Conservation (phyloP, 805 yeast species). For the Teunomyces atbi region DNA sequence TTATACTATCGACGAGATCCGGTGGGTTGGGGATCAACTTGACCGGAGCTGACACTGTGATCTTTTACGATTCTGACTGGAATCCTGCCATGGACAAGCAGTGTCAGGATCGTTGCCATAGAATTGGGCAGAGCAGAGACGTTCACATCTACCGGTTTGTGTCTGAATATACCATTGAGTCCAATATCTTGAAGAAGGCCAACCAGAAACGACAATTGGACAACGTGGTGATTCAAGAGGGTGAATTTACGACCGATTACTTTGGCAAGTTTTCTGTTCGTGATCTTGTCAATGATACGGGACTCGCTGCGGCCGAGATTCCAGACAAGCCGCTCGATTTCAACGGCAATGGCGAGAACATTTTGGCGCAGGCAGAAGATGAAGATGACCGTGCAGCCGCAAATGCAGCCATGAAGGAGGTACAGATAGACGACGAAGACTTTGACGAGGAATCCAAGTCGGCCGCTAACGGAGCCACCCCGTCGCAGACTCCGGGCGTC, state of each 20-base stretch:
- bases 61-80: constrained; percentile 98
- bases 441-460: constrained; percentile 53
- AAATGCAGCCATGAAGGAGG: constrained; percentile 81
- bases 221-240: constrained; percentile 94
- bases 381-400: constrained; percentile 91
- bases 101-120: constrained; percentile 98
- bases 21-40: constrained; percentile 98
- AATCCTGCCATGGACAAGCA: constrained; percentile 99
- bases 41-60: constrained; percentile 98
- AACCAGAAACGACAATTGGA: constrained; percentile 92
- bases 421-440: constrained; percentile 80
- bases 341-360: constrained; percentile 48
- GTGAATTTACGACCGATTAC: constrained; percentile 97
- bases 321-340: constrained; percentile 41
- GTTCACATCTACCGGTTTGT: constrained; percentile 97
- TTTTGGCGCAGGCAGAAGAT: constrained; percentile 91
- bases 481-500: constrained; percentile 30
- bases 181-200: constrained; percentile 89
- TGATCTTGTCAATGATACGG: constrained; percentile 73
- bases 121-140: constrained; percentile 97
- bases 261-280: constrained; percentile 83
- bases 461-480: constrained; percentile 23
- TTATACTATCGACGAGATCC: constrained; percentile 90
- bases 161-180: constrained; percentile 93
- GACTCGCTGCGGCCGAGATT: constrained; percentile 28